phyloP scores from a whole-genome alignment of 306 rosid species.

The Dryas alaskensis region DNA sequence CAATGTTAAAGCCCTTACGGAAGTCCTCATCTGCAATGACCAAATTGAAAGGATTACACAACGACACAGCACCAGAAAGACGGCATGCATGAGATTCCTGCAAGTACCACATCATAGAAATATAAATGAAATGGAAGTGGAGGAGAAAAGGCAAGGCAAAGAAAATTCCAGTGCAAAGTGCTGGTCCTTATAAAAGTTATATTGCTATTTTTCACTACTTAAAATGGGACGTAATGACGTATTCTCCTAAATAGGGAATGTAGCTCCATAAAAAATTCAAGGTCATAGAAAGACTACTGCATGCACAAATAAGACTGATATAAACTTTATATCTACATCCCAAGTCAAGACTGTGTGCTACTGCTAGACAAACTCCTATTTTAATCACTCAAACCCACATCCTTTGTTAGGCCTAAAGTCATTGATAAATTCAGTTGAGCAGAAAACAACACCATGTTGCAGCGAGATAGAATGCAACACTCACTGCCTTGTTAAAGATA shows the following conservation, averaged over 20 bases:
- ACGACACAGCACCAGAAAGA: conserved; percentile 90
- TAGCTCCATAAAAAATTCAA: background rate
- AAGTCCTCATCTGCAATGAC: conserved; percentile 84
- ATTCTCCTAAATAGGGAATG: background rate
- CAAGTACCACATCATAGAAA: conserved; percentile 30
- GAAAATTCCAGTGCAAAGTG: background rate
- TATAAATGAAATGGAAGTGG: conserved; percentile 18
- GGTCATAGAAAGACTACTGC: background rate
- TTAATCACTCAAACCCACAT: background rate
- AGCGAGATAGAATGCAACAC: background rate
- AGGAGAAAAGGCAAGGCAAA: background rate
- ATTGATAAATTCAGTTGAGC: background rate
- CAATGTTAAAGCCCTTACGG: conserved; percentile 77
- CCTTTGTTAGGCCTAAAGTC: background rate
- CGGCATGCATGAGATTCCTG: conserved; percentile 66
- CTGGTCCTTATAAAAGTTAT: background rate
- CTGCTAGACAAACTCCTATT: background rate
- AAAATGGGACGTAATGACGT: background rate
- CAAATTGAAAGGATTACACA: conserved; percentile 96
- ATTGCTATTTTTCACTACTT: background rate
- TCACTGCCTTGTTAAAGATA: background rate
- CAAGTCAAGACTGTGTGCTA: background rate
- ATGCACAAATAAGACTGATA: background rate
- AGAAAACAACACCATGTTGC: background rate
- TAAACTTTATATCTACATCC: background rate